Base-by-base conservation (phyloP, 2,329 filamentous ascomycete genomes). In the Aureobasidium mangrovei region DNA sequence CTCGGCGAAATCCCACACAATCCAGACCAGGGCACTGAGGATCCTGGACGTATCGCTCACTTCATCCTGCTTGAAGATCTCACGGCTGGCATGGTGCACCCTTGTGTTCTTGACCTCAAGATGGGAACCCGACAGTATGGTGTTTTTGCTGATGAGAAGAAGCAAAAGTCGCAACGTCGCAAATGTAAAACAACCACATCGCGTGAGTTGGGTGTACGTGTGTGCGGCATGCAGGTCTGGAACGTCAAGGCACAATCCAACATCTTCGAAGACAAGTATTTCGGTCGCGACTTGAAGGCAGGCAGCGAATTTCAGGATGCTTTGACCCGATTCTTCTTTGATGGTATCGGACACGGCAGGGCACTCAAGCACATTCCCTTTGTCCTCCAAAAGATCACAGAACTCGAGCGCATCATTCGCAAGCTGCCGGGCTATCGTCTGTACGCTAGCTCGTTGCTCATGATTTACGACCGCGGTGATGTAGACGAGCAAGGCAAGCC, bases 71-170 rank as follows among this genome's bases (percentile, higher is more conserved):
- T 98, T 7, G 93, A 98, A 70, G 93, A 98, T 67, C 78, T 98
- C 45, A 98, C 93, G 1, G 88, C 91, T 2, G 91, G 91, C 33
- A 97, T 98, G 93, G 91, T 89, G 66, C 84, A 87, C 48, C 93
- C 93, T 4, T 97, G 93, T 70, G 95, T 98, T 57, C 86, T 98
- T 69, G 93, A 98, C 67, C 76, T 98, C 58, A 98, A 98, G 68
- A 98, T 98, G 93, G 93, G 93, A 24, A 98, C 93, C 6, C 84
- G 93, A 2, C 93, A 98, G 66, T 97, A 96, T 67, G 93, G 93
- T 6, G 83, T 97, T 9, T 91, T 97, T 61, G 93, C 93, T 2
- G 84, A 80, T 52, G 83, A 89, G 41, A 95, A 95, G 75, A 98
- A 98, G 70, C 88, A 91, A 64, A 84, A 85, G 57, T 97, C 93